Evolutionary conservation across 306 rosid genomes (phyloP), one percentile per base, ranked within the genome.

Genomic region (Castanea crenata): DNA sequence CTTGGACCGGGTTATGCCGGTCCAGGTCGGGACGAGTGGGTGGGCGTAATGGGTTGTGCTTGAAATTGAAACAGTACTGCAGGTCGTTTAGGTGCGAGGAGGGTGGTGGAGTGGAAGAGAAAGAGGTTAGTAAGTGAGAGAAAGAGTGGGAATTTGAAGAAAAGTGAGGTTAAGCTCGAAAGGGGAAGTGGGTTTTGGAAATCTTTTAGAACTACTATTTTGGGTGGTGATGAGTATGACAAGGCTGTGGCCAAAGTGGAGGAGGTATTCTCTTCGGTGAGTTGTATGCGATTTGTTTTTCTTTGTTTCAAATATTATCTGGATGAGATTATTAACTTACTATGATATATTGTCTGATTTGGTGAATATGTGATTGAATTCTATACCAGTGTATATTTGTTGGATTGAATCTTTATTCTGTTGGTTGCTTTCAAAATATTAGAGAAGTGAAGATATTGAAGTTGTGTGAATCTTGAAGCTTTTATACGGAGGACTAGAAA

Each of bases 221-320:
- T 87, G 87, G 89, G 85, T 55, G 83, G 81, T 72, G 92, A 91
- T 72, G 99, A 89, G 69, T 85, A 83, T 78, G 76, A 73, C 72
- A 89, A 76, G 68, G 91, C 90, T 73, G 82, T 91, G 88, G 88
- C 79, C 49, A 91, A 89, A 80, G 84, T 91, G 77, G 98, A 95
- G 85, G 91, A 78, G 61, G 84, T 89, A 21, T 86, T 91, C 56
- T 89, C 90, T 11, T 79, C 88, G 79, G 99, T 93, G 62, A 91
- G 94, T 83, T 74, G 57, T 15, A 4, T 74, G 6, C 5, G 83
- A 23, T 63, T 77, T 51, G 5, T 9, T 29, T 35, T 35, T 62
- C 21, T 13, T 10, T 57, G 55, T 21, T 34, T 54, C 21, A 49
- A 49, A 4, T 12, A 58, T 9, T 52, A 61, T 11, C 38, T 23